phyloP scores from a whole-genome alignment of 2,329 filamentous ascomycete species.

The Myotisia sp. region DNA sequence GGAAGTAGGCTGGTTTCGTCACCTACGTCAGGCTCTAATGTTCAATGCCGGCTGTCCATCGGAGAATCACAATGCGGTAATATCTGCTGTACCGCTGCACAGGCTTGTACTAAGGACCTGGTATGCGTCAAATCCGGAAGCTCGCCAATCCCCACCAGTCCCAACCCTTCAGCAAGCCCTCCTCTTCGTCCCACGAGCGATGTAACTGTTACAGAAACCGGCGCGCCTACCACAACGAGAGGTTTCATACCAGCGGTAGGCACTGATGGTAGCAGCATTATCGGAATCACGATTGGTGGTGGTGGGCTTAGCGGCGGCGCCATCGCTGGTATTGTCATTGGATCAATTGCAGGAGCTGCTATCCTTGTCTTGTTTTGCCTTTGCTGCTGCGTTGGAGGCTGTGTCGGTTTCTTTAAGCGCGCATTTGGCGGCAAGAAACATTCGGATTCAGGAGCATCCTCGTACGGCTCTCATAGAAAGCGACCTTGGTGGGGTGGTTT shows the following conservation, averaged over 20 bases:
- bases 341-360: conserved; percentile 32
- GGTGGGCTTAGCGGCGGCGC: conserved; percentile 35
- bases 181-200: conserved; percentile 33
- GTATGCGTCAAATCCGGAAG: conserved; percentile 28
- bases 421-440: conserved; percentile 27
- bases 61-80: conserved; percentile 32
- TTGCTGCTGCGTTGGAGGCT: conserved; percentile 30
- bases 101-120: conserved; percentile 28
- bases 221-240: conserved; percentile 29
- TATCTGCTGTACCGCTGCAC: conserved; percentile 32
- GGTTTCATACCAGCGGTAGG: conserved; percentile 33
- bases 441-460: conserved; percentile 20
- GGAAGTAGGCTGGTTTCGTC: conserved; percentile 32
- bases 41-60: conserved; percentile 34
- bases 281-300: conserved; percentile 20
- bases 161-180: conserved; percentile 23
- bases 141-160: conserved; percentile 26
- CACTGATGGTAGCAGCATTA: conserved; percentile 27
- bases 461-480: conserved; percentile 22
- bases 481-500: conserved; percentile 11
- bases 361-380: conserved; percentile 32
- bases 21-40: conserved; percentile 15
- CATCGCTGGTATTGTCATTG: conserved; percentile 39
- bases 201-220: conserved; percentile 31
- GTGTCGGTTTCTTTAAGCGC: conserved; percentile 27